Base-by-base conservation (phyloP, 305 asterid genomes). In the Nicotiana rustica region DNA sequence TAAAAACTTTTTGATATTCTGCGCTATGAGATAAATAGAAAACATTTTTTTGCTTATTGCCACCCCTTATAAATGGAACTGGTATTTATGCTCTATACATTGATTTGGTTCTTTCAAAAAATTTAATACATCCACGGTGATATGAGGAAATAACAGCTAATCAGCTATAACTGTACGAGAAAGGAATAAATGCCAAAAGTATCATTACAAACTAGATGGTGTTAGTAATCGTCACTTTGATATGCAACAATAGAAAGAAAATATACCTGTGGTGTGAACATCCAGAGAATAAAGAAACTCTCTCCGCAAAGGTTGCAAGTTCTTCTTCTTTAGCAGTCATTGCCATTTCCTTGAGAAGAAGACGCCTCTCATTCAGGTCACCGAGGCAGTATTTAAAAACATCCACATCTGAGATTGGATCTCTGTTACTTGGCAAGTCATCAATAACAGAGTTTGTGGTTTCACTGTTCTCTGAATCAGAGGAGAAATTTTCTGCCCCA, bases 321-420 rank as follows among this genome's bases (percentile, higher is more conserved):
- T 93, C 93, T 90, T 89, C 92, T 84, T 95, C 94, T 47, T 84
- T 82, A 82, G 88, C 87, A 19, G 94, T 89, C 49, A 86, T n/a
- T 83, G 92, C 92, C 85, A 95, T 87, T 86, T 95, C 98, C 93
- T 93, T 96, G 83, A 95, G 95, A 85, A 96, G 86, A 75, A 87
- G 88, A 86, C 86, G 89, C 87, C 94, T 93, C 89, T 95, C 99
- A 10, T 88, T 87, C 67, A 83, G 86, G 77, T 94, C 90, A 78
- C 98, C 98, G 21, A 96, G 85, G 77, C 99, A 96, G 85, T 96
- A 96, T 87, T 92, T 95, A 89, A 96, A 96, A 78, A 93, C 89
- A 62, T 85, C 67, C 89, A 81, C 79, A 90, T 96, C 99, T 15
- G 99, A 87, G 83, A 93, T 84, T 25, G 89, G 92, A 87, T 81